phyloP scores from a whole-genome alignment of 2,329 filamentous ascomycete species.

The Hypocrella siamensis region DNA sequence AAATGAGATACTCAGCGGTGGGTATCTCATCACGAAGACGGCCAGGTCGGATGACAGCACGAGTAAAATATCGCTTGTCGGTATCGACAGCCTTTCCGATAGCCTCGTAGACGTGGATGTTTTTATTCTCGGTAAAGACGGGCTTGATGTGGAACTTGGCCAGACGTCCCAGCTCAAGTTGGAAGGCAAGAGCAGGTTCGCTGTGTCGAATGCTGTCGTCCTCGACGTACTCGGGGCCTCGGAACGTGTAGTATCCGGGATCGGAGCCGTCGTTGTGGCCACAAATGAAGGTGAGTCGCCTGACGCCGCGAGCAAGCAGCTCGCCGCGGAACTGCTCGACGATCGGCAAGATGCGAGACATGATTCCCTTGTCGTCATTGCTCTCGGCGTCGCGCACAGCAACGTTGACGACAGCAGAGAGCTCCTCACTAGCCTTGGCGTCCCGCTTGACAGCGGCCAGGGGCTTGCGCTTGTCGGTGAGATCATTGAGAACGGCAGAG shows the following conservation, averaged over 20 bases:
- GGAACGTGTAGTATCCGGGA: slow-evolving; percentile 96
- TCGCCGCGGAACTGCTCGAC: slow-evolving; percentile 74
- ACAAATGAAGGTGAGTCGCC: slow-evolving; percentile 90
- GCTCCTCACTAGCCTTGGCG: slow-evolving; percentile 48
- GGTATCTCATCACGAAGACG: slow-evolving; percentile 94
- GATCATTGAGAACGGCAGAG: slow-evolving; percentile 50
- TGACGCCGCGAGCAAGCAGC: slow-evolving; percentile 63
- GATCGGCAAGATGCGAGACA: slow-evolving; percentile 58
- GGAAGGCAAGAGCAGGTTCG: slow-evolving; percentile 93
- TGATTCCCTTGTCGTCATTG: slow-evolving; percentile 64
- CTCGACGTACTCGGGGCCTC: slow-evolving; percentile 76
- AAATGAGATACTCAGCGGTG: slow-evolving; percentile 96
- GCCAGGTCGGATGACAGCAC: slow-evolving; percentile 85
- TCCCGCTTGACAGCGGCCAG: slow-evolving; percentile 11
- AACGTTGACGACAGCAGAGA: slow-evolving; percentile 85
- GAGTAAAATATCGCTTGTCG: slow-evolving; percentile 97
- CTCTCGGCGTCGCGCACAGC: slow-evolving; percentile 81
- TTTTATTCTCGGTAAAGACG: slow-evolving; percentile 97
- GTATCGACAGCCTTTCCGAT: slow-evolving; percentile 87
- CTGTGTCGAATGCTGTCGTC: slow-evolving; percentile 94
- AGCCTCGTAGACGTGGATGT: slow-evolving; percentile 97
- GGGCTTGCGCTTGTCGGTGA: slow-evolving; percentile 56
- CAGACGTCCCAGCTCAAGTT: slow-evolving; percentile 86
- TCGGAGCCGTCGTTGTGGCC: slow-evolving; percentile 89
- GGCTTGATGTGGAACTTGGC: slow-evolving; percentile 97